These are phyloP conservation scores for Agrocybe pediades DNA, from an alignment of 768 basidiomycete genomes.

Conservation along the genomic window DNA sequence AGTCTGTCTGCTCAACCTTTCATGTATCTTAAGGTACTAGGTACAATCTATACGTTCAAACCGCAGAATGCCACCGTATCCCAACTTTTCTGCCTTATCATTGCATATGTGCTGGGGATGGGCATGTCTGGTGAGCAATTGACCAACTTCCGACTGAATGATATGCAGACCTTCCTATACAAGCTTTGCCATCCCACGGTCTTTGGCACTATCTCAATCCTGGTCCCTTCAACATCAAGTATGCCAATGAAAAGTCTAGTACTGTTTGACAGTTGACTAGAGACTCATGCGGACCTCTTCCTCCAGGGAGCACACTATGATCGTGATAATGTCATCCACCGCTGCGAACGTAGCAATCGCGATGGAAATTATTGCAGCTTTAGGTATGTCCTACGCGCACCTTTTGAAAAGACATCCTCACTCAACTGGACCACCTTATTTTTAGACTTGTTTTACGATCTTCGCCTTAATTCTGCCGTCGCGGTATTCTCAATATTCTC, in stretches of 20 bases:
- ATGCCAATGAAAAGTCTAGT: neutral
- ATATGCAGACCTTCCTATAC: constrained; percentile 7
- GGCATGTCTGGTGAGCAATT: constrained; percentile 44
- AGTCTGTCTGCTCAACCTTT: neutral
- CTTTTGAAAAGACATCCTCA: neutral
- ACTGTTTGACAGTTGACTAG: neutral
- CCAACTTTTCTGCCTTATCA: constrained; percentile 56
- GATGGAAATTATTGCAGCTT: constrained; percentile 55
- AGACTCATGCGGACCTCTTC: neutral
- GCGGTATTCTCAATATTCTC: constrained; percentile 60
- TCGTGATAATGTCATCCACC: constrained; percentile 58
- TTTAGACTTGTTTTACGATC: constrained; percentile 54
- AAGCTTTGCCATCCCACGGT: constrained; percentile 42
- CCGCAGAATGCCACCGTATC: constrained; percentile 53
- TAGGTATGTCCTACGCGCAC: constrained; percentile 28
- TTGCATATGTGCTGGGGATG: constrained; percentile 54
- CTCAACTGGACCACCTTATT: neutral
- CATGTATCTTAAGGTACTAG: constrained; percentile 27
- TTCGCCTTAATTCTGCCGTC: constrained; percentile 47
- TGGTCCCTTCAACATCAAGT: constrained; percentile 62
- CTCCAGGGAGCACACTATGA: constrained; percentile 52
- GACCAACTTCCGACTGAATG: neutral
- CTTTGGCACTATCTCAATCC: constrained; percentile 53
- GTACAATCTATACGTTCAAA: constrained; percentile 40
- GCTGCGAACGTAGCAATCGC: constrained; percentile 51